Base-by-base conservation (phyloP, 305 asterid genomes). In the Striga hermonthica region DNA sequence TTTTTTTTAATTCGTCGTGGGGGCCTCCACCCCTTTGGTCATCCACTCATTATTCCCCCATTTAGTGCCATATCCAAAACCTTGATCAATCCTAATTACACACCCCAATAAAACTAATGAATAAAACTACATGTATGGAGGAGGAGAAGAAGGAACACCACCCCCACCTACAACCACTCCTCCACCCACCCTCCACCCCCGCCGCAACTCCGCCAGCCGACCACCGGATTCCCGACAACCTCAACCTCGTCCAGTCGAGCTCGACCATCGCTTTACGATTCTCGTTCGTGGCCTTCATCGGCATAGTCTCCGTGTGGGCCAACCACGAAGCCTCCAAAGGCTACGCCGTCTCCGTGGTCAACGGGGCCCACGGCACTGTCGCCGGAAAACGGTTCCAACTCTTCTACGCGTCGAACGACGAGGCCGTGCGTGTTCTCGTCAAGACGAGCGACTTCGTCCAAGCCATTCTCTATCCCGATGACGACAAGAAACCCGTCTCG, bases 291-390 rank as follows among this genome's bases (percentile, higher is more conserved):
- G 16, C 69, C 37, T 55, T 74, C 44, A 37, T 84, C 5, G 88
- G 76, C 72, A 1, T 72, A 52, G 35, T 87, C 64, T 82, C 91
- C 41, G 8, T 82, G 10, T 87, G 87, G 87, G 95, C 94, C 31
- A 84, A 77, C 54, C 77, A 74, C 11, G 95, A 90, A 74, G 86
- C 95, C 13, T 82, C 87, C 67, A 90, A 79, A 70, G 94, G 95
- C 10, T 80, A 78, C 13, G 50, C 81, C 58, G 74, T 90, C 44
- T 65, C 84, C 6, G 49, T 82, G 35, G 45, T 81, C 74, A 85
- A 84, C 39, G 86, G 80, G 8, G 68, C 85, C 10, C 16, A 41
- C 28, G 41, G 72, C 68, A 78, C 88, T 1, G 0, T 67, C 1
- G 22, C 62, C 6, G 87, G 79, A 0, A 65, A n/a, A 49, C 76